Evolutionary conservation across 139 green algal species (phyloP).

Genomic region (Picochlorum costavermella): DNA sequence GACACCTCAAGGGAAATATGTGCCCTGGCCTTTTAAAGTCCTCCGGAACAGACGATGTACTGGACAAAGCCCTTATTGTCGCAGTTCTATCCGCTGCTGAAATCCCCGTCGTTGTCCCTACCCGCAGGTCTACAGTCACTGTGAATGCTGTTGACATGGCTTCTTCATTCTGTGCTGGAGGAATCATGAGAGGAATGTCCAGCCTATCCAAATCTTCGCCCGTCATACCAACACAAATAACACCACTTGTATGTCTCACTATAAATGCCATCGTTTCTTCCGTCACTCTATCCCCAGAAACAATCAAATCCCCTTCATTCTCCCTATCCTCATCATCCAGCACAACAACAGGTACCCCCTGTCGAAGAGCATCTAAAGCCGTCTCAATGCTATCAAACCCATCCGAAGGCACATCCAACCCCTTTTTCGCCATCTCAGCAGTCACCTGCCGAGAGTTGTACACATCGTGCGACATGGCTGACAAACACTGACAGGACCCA

Average conservation of each 20-base stretch:
- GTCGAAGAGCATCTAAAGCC: conserved; percentile 48
- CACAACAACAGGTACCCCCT: conserved; percentile 85
- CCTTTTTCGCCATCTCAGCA: not conserved
- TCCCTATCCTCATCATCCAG: conserved; percentile 95
- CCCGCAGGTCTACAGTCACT: conserved; percentile 71
- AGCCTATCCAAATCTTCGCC: conserved; percentile 75
- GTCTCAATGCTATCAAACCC: conserved; percentile 32
- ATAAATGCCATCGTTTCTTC: conserved; percentile 79
- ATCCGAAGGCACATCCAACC: conserved; percentile 14
- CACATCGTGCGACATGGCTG: too few species aligned
- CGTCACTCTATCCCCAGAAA: conserved; percentile 80
- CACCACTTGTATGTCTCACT: conserved; percentile 83
- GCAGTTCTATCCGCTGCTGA: conserved; percentile 76
- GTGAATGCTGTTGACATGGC: conserved; percentile 94
- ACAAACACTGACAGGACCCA: too few species aligned
- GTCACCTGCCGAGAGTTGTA: too few species aligned
- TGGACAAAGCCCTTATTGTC: conserved; percentile 76
- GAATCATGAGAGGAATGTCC: conserved; percentile 90
- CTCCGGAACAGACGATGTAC: conserved; percentile 32
- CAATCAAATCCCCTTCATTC: conserved; percentile 98
- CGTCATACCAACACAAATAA: conserved; percentile 63
- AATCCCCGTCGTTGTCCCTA: conserved; percentile 89
- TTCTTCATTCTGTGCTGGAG: conserved; percentile 64
- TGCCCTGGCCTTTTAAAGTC: conserved; percentile 90
- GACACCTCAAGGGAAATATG: conserved; percentile 86